Percentiles rank a stretch among this genome's conserved stretches.
phyloP scores from a whole-genome alignment of 768 basidiomycete genomes.

The Termitomyces sp. region DNA sequence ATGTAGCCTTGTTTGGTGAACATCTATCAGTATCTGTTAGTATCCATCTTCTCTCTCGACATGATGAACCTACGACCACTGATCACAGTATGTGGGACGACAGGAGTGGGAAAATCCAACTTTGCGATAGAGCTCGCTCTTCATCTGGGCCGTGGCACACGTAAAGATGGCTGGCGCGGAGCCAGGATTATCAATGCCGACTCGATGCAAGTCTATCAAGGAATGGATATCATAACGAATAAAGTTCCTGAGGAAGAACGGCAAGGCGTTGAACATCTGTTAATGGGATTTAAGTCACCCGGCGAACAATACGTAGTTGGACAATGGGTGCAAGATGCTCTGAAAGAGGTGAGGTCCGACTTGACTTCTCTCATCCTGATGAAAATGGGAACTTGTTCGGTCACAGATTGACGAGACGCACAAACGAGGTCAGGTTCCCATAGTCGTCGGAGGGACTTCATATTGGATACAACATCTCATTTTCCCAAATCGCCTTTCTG shows the following conservation, averaged over 20 bases:
- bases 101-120: constrained; percentile 94
- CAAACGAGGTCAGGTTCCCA: constrained; percentile 61
- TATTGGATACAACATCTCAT: constrained; percentile 98
- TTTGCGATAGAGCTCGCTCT: constrained; percentile 86
- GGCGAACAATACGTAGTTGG: constrained; percentile 86
- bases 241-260: constrained; percentile 79
- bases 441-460: constrained; percentile 92
- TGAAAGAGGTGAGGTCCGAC: constrained; percentile 40
- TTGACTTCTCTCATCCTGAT: neutral
- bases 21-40: no score
- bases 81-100: constrained; percentile 88
- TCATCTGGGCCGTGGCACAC: constrained; percentile 35
- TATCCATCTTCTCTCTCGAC: neutral
- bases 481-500: constrained; percentile 72
- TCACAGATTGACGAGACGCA: constrained; percentile 75
- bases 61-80: constrained; percentile 54
- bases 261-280: constrained; percentile 79
- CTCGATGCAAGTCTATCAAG: constrained; percentile 94
- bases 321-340: constrained; percentile 85
- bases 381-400: neutral
- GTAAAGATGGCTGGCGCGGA: constrained; percentile 45
- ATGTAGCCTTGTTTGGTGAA: no score
- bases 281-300: constrained; percentile 86
- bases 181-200: constrained; percentile 92
- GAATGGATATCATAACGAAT: constrained; percentile 92